Evolutionary conservation across 2,329 filamentous ascomycete genomes (phyloP), one percentile per base, ranked within the genome.

Genomic region (Fusarium torulosum): DNA sequence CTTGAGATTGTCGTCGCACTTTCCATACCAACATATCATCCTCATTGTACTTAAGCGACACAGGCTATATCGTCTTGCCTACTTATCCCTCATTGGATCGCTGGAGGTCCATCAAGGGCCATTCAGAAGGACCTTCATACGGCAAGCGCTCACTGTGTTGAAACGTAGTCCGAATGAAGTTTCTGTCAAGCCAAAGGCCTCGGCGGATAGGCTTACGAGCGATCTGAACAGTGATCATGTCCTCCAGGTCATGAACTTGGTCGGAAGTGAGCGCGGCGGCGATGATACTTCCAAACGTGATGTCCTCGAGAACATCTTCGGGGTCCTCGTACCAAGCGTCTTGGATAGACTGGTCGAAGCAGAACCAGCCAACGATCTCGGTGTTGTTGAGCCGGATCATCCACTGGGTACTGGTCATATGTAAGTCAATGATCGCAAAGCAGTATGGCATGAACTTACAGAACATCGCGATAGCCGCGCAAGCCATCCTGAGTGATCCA

Each of bases 341-440:
- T 2, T 21, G 6, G 0, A 47, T 38, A 17, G 42, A 23, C 37
- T 63, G 42, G n/a, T 19, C 5, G 35, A 27, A 17, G 15, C 43
- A 51, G 11, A 15, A n/a, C 65, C 64, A 68, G 6, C 29, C 23
- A 1, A 66, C 59, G 1, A 52, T 25, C 3, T 21, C 15, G 17
- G 38, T 27, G 4, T 23, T 33, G 41, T 41, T 38, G 23, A 68
- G 44, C 8, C 64, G 59, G 2, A 68, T 7, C 59, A 68, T 68
- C 65, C 64, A 68, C 51, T 68, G 65, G 1, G 56, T 53, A 3
- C 64, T 68, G 7, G 1, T 4, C 0, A 6, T 3, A 6, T 7
- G 4, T 68, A 8, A 68, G 54, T 9, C 15, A 6, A 8, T 0
- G 7, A 0, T 14, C 3, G 5, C 17, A 1, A 1, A 2, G 11